Conservation (phyloP, 2,329 filamentous ascomycete genomes). For the Mycocentrospora acerina region DNA sequence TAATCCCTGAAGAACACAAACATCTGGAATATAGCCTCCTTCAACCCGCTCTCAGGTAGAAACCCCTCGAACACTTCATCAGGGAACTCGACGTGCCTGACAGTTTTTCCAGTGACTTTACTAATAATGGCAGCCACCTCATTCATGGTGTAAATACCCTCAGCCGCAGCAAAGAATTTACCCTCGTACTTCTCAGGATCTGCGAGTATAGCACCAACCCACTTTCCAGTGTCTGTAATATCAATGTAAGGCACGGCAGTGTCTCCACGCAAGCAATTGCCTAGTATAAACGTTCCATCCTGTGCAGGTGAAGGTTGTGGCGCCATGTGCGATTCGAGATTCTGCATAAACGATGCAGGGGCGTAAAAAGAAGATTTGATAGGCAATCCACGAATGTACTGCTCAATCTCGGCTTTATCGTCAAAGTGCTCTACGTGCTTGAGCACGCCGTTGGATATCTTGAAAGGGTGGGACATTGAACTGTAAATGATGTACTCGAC, state of each 20-base stretch:
- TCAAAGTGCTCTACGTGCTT: slow-evolving; percentile 55
- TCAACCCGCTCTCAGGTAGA: slow-evolving; percentile 15
- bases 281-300: slow-evolving; percentile 32
- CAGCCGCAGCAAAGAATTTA: slow-evolving; percentile 49
- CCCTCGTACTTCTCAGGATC: slow-evolving; percentile 49
- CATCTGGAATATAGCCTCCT: slow-evolving; percentile 31
- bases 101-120: slow-evolving; percentile 44
- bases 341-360: slow-evolving; percentile 59
- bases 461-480: slow-evolving; percentile 26
- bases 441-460: slow-evolving; percentile 38
- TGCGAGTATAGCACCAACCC: slow-evolving; percentile 44
- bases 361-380: slow-evolving; percentile 56
- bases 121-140: slow-evolving; percentile 46
- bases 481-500: slow-evolving; percentile 46
- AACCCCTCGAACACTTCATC: slow-evolving; percentile 31
- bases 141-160: slow-evolving; percentile 42
- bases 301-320: slow-evolving; percentile 12
- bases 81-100: slow-evolving; percentile 23
- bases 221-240: slow-evolving; percentile 50
- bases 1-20: slow-evolving; percentile 25
- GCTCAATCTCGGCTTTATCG: slow-evolving; percentile 57
- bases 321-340: slow-evolving; percentile 36
- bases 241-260: slow-evolving; percentile 49
- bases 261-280: slow-evolving; percentile 8
- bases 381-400: slow-evolving; percentile 54